These are phyloP conservation scores for Didymella sp. DNA, from an alignment of 2,329 filamentous ascomycete genomes.

Conservation along the genomic window DNA sequence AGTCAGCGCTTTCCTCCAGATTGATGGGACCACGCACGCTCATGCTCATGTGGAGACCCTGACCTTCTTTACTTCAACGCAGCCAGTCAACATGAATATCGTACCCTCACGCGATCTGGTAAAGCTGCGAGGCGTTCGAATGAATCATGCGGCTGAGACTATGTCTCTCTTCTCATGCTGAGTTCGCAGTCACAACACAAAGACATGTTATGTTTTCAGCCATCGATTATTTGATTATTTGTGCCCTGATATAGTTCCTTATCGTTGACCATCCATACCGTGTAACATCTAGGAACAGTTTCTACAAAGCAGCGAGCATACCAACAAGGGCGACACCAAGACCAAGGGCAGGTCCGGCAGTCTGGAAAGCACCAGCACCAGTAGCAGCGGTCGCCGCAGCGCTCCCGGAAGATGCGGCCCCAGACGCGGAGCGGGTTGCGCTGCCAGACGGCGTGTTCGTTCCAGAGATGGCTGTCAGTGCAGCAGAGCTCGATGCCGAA, in stretches of 20 bases:
- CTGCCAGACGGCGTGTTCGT: constrained; percentile 17
- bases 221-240: neutral
- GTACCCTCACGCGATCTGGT: neutral
- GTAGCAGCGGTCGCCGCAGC: constrained; percentile 18
- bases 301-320: constrained; percentile 38
- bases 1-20: too few species aligned
- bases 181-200: neutral
- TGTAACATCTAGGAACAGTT: neutral
- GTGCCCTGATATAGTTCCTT: neutral
- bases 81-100: too few species aligned
- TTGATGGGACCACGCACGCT: neutral
- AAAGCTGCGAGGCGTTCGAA: neutral
- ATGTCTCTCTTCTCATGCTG: neutral
- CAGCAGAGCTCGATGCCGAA: constrained; percentile 10
- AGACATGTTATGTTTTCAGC: neutral
- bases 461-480: constrained; percentile 7
- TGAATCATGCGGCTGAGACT: neutral
- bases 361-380: constrained; percentile 33
- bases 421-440: constrained; percentile 10
- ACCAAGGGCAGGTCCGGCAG: constrained; percentile 33
- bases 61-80: neutral
- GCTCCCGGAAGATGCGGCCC: constrained; percentile 15
- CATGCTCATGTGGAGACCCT: neutral
- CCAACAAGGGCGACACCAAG: constrained; percentile 39
- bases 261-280: neutral